Evolutionary conservation across 495 filamentous ascomycete species (phyloP), one percentile per base, ranked within the genome.

Genomic region (Penicillium steckii): DNA sequence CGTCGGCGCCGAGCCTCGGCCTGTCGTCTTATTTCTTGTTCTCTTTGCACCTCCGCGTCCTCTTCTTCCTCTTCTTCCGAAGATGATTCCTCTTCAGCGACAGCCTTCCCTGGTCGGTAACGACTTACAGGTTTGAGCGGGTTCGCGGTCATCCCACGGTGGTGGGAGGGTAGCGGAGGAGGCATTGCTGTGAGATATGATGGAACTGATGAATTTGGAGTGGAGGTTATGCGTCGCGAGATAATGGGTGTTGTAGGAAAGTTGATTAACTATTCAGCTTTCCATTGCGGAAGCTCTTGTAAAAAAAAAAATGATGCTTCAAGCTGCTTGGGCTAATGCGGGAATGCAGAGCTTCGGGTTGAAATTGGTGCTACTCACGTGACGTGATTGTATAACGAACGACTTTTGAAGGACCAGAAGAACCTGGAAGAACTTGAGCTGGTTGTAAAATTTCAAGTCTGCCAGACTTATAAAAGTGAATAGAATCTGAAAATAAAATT

Each of bases 91-190:
- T 89, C 86, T 59, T 85, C 83, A 8, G 80, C 85, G 38, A 85
- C 68, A 21, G 87, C 71, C 72, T 97, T 97, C 56, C 93, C 93
- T 26, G 91, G 85, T 35, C 91, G 84, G 66, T 96, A 88, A 21
- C 95, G 86, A 43, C 57, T 50, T 8, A 89, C 79, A 1, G 92
- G 88, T 59, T 85, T 85, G 53, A 87, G 69, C 3, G 90, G 91
- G 66, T 98, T 96, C 37, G 90, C 90, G 59, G 93, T 97, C 93
- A 98, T 97, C 53, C 89, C 86, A 73, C 91, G 93, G 46, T 72
- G 67, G n/a, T 61, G 52, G 47, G 72, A 71, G 23, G 72, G 71
- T 29, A 76, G 64, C 8, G 70, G 73, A 46, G 73, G 74, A 57
- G 90, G 86, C 91, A 96, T 96, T 46, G 10, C 47, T 59, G 76